A percentile compares a stretch with the other conserved stretches of the same genome.
Evolutionary conservation across 495 filamentous ascomycete species (phyloP).

Genomic region (Cercophora samala): DNA sequence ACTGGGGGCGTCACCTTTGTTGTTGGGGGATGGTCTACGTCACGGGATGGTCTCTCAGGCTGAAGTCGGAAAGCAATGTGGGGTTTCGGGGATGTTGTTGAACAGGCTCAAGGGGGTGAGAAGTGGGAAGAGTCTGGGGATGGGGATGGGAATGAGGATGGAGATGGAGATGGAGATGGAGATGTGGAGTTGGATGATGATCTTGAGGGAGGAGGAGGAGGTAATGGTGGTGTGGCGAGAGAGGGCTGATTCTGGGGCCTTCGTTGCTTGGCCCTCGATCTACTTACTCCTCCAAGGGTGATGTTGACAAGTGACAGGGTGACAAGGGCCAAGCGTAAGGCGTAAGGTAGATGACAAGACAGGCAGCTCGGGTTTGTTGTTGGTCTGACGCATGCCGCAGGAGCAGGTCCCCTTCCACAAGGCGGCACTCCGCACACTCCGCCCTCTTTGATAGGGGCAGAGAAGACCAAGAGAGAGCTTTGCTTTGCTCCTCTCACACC

Average conservation of each 20-base stretch:
- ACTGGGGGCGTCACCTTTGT: neutral
- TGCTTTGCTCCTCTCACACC: neutral
- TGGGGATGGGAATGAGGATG: neutral
- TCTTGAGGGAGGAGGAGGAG: neutral
- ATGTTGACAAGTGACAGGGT: constrained; percentile 3
- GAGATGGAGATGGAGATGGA: constrained; percentile 7
- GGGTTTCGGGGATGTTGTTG: neutral
- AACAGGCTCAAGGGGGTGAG: constrained; percentile 10
- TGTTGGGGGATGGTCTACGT: neutral
- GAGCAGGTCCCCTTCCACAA: neutral
- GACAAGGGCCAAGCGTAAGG: neutral
- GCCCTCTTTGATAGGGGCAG: constrained; percentile 3
- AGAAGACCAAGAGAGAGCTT: neutral
- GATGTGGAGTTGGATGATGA: constrained; percentile 7
- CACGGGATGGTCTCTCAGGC: neutral
- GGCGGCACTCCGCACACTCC: neutral
- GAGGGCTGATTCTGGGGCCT: neutral
- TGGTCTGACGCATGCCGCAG: constrained; percentile 20
- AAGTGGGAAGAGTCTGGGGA: neutral
- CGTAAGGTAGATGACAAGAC: neutral
- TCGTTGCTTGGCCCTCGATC: neutral
- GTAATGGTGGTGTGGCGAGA: neutral
- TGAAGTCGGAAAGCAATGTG: neutral
- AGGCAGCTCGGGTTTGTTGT: constrained; percentile 5
- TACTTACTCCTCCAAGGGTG: neutral